A percentile compares a stretch with the other conserved stretches of the same genome.
Evolutionary conservation across 169 alveolate species (phyloP).

Genomic region (Plasmodium knowlesi): DNA sequence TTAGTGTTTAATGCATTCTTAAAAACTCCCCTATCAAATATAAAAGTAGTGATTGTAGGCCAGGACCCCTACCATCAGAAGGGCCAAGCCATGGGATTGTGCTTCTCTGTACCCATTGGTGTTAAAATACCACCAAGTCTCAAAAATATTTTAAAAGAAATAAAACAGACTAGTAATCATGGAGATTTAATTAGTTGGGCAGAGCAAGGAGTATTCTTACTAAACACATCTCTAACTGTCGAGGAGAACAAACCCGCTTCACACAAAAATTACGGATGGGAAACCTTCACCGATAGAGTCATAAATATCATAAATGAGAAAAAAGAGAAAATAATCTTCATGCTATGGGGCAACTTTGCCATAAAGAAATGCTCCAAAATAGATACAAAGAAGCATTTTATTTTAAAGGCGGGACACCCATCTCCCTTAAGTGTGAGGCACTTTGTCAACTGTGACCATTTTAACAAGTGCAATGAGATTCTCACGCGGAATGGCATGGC

Average conservation of each 20-base stretch:
- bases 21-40: constrained; percentile 83
- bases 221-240: constrained; percentile 97
- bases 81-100: constrained; percentile 98
- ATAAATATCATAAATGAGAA: constrained; percentile 87
- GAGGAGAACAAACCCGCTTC: constrained; percentile 72
- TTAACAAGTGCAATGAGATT: constrained; percentile 87
- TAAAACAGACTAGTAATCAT: constrained; percentile 88
- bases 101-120: constrained; percentile 96
- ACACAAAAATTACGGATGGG: constrained; percentile 91
- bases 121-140: constrained; percentile 97
- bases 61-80: constrained; percentile 98
- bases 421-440: constrained; percentile 92
- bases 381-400: constrained; percentile 90
- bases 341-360: constrained; percentile 96
- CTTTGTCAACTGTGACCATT: constrained; percentile 87
- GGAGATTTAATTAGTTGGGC: constrained; percentile 99
- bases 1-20: constrained; percentile 89
- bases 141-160: constrained; percentile 95
- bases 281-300: constrained; percentile 90
- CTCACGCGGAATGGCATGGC: constrained; percentile 76
- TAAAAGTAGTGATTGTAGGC: constrained; percentile 98
- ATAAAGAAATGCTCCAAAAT: constrained; percentile 91
- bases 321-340: constrained; percentile 89
- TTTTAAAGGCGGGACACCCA: constrained; percentile 97
- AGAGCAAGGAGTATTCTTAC: constrained; percentile 96